Base-by-base conservation (phyloP, 441 rosid genomes). In the Eruca vesicaria region DNA sequence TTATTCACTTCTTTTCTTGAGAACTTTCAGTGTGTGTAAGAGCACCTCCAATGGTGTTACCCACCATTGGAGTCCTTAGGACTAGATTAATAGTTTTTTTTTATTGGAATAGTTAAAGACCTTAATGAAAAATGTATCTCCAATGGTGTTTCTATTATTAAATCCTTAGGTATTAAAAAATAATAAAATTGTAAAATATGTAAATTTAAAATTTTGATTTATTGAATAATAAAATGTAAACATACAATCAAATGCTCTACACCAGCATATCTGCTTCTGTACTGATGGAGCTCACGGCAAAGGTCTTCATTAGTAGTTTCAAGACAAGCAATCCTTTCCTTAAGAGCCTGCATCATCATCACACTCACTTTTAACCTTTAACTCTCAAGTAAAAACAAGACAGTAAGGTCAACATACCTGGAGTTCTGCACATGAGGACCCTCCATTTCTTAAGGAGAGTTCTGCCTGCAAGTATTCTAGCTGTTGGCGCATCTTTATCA, bases 401-500 rank as follows among this genome's bases (percentile, higher is more conserved):
- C 16, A 67, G 15, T 7, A 64, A 45, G 29, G 79, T 59, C 26
- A 23, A 68, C 65, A 64, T 85, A 91, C 98, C 91, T 90, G 97
- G 26, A 92, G 82, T 88, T 96, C 99, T 69, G 87, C 88, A 6
- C 93, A 88, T 26, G 97, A 84, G 74, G 88, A 85, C 72, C 93
- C 97, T 77, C 87, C 96, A 8, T 87, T 93, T 33, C 97, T 88
- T 55, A 93, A 92, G 70, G 89, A 92, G 76, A 96, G 98, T 84
- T 96, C 98, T 48, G 99, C 98, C 82, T 93, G 98, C 85, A 96
- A 82, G 86, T 73, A 85, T 81, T 93, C 97, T 29, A 96, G 85
- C 80, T 93, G 96, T 80, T 91, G 99, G 18, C 97, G 97, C 98
- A 96, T 96, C 80, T 89, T 93, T 33, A 96, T 83, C 96, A 93